Conservation (phyloP, 2,329 filamentous ascomycete species). For the Fusarium oligoseptatum region DNA sequence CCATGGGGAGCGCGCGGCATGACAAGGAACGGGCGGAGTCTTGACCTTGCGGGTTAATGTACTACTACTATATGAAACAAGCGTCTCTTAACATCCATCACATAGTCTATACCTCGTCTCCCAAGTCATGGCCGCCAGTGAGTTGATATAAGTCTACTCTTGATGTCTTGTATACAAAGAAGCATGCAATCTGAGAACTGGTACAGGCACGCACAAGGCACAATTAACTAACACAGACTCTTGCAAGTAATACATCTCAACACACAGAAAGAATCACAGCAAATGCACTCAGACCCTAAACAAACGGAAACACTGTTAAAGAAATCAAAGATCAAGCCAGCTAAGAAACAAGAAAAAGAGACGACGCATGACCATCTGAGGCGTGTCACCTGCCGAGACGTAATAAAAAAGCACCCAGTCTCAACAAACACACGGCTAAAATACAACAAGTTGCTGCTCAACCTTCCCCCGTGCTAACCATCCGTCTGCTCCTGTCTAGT, state of each 20-base stretch:
- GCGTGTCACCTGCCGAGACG: slow-evolving; percentile 50
- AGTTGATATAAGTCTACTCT: neutral
- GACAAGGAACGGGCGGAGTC: slow-evolving; percentile 26
- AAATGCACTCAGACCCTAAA: slow-evolving; percentile 16
- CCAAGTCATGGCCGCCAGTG: neutral
- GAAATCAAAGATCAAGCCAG: slow-evolving; percentile 55
- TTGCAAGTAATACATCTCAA: neutral
- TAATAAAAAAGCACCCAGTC: slow-evolving; percentile 49
- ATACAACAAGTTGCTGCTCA: slow-evolving; percentile 56
- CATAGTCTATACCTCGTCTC: neutral
- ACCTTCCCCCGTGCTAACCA: slow-evolving; percentile 43
- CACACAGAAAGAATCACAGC: neutral
- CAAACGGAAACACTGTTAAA: slow-evolving; percentile 46
- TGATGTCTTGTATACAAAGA: neutral
- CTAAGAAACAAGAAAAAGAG: slow-evolving; percentile 53
- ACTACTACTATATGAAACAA: slow-evolving; percentile 45
- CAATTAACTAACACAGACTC: slow-evolving; percentile 17
- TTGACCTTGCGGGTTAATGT: slow-evolving; percentile 34
- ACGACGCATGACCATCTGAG: slow-evolving; percentile 50
- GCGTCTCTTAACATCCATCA: slow-evolving; percentile 27
- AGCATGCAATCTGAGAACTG: neutral
- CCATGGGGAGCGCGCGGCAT: slow-evolving; percentile 20
- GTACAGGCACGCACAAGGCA: neutral
- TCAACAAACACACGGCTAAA: slow-evolving; percentile 54
- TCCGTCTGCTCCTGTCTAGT: slow-evolving; percentile 52